These are phyloP conservation scores for Rhodotorula mucilaginosa DNA, from an alignment of 1,284 basidiomycete genomes.

Conservation along the genomic window DNA sequence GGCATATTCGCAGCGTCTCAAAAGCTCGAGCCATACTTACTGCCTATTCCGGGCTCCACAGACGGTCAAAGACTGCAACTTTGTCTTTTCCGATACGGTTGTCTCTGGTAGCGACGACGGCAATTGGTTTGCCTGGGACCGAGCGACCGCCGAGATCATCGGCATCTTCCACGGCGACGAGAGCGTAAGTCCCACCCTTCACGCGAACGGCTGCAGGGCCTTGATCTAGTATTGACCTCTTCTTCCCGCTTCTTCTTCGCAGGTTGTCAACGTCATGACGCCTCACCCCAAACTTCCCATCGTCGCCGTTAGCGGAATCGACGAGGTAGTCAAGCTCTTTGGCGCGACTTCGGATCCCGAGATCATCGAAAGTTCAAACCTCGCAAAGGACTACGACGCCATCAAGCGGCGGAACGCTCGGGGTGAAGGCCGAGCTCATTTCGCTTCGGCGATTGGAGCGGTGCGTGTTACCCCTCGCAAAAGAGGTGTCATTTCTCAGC, in stretches of 20 bases:
- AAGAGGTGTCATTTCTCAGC: neutral
- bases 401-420: conserved; percentile 50
- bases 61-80: conserved; percentile 82
- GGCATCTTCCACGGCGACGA: conserved; percentile 81
- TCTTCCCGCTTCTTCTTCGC: neutral
- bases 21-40: too few relatives aligned
- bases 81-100: conserved; percentile 72
- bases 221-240: neutral
- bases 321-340: conserved; percentile 81
- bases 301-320: conserved; percentile 79
- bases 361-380: conserved; percentile 60
- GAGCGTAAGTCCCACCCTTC: conserved; percentile 42
- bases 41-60: conserved; percentile 46
- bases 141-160: conserved; percentile 61
- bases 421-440: neutral
- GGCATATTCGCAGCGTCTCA: neutral
- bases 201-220: too few relatives aligned
- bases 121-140: conserved; percentile 72
- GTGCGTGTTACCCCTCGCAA: neutral
- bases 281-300: conserved; percentile 76
- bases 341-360: conserved; percentile 58
- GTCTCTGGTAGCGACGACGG: conserved; percentile 87
- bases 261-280: conserved; percentile 78
- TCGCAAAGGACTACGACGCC: conserved; percentile 67
- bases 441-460: neutral